Percentiles rank a stretch among this genome's conserved stretches.
phyloP scores from a whole-genome alignment of 495 filamentous ascomycete species.

The Penicillium crystallinum region DNA sequence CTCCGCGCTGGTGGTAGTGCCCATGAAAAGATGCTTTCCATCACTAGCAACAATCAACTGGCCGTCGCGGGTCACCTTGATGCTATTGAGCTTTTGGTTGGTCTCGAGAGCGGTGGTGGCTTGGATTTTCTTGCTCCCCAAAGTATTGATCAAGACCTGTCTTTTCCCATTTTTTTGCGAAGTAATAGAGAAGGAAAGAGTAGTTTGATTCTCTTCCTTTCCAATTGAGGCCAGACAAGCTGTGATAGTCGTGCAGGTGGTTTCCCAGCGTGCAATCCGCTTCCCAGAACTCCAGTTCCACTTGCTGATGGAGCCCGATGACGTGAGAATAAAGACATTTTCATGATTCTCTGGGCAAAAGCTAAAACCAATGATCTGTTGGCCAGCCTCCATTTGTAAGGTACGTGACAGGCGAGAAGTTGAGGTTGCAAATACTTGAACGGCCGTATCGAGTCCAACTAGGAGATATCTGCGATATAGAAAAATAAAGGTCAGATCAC shows the following conservation, averaged over 20 bases:
- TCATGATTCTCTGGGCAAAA: conserved; percentile 55
- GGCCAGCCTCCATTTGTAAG: conserved; percentile 32
- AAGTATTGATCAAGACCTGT: conserved; percentile 22
- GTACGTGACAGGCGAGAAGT: conserved; percentile 74
- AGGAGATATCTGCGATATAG: conserved; percentile 56
- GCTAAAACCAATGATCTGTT: conserved; percentile 46
- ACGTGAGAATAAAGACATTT: conserved; percentile 65
- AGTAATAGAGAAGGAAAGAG: conserved; percentile 13
- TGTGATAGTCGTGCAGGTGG: conserved; percentile 17
- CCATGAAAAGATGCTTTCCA: conserved; percentile 31
- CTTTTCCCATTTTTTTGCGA: conserved; percentile 29
- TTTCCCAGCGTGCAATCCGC: conserved; percentile 44
- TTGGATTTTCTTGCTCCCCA: conserved; percentile 21
- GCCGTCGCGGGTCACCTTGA: conserved; percentile 31
- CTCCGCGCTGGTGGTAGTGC: conserved; percentile 15
- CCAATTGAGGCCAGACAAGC: conserved; percentile 18
- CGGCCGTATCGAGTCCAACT: conserved; percentile 53
- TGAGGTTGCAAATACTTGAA: conserved; percentile 75
- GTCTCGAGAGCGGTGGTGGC: conserved; percentile 27
- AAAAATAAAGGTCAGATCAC: conserved; percentile 21
- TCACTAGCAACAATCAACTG: conserved; percentile 35
- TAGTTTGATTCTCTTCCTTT: conserved; percentile 4
- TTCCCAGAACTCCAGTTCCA: conserved; percentile 72
- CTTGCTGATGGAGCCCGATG: conserved; percentile 56
- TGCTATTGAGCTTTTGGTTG: conserved; percentile 22